Evolutionary conservation across 345 rosid species (phyloP), one percentile per base, ranked within the genome.

Genomic region (Erysimum cheiranthoides): DNA sequence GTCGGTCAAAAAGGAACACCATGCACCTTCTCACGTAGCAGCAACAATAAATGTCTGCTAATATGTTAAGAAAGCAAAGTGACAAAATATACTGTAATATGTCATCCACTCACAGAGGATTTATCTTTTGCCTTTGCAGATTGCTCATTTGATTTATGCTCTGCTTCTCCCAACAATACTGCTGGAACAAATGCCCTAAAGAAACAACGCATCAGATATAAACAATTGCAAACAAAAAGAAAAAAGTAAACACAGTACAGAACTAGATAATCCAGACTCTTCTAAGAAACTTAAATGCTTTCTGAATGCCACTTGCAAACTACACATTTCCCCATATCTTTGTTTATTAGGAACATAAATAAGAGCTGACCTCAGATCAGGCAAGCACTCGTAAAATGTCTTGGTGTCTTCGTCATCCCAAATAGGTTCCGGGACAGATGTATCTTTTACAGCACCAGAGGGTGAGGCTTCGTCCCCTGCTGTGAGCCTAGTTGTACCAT

Each of bases 371-470:
- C 99, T 93, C 73, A 96, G 94, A 86, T 96, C 99, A 34, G 98
- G 97, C 71, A 91, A 86, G 76, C 88, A 86, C 83, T 93, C 99
- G 70, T 96, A 96, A 79, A 96, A 96, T 59, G 97, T 89, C 78
- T 90, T 89, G 47, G 99, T 91, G 79, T 96, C 98, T 73, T 93
- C 98, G 77, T 96, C 98, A 82, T 93, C 97, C 99, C 99, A 93
- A 72, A 91, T 76, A 70, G 97, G 88, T 84, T 93, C 99, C 2
- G 81, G 77, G 75, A 53, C 80, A 28, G 89, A 82, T 71, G 93
- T 82, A 79, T 93, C 99, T 83, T 96, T 96, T 38, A 87, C 88
- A 50, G 91, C 78, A 64, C 84, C 82, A 80, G 89, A 85, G 62
- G 93, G 80, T 34, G 93, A 85, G 52, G 84, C 80, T 71, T 96